Percentiles rank a stretch among this genome's conserved stretches.
Conservation (phyloP, 192 early-diverging fungal genomes). For the Backusella mclennaniae region DNA sequence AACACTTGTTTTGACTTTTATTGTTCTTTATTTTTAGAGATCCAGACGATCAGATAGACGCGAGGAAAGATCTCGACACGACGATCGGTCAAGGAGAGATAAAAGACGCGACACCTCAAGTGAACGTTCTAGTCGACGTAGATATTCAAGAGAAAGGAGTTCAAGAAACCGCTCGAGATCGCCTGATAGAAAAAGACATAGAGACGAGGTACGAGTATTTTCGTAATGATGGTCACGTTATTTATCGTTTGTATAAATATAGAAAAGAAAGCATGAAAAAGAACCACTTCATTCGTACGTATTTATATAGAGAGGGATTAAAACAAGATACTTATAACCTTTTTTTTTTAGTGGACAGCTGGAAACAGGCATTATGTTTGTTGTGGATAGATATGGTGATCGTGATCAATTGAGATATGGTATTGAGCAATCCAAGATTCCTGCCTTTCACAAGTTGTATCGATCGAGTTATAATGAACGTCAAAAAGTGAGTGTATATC, state of each 20-base stretch:
- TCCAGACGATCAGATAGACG: neutral
- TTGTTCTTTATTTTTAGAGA: neutral
- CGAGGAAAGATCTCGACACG: neutral
- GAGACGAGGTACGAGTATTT: neutral
- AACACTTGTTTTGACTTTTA: neutral
- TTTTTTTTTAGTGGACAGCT: neutral
- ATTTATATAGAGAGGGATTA: neutral
- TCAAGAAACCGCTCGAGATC: neutral
- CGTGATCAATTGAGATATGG: constrained; percentile 15
- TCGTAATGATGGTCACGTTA: too few relatives aligned
- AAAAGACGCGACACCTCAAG: neutral
- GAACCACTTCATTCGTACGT: neutral
- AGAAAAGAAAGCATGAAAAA: neutral
- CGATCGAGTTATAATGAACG: neutral
- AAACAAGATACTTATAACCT: neutral
- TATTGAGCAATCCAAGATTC: constrained; percentile 8
- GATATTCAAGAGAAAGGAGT: neutral
- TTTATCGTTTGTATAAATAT: neutral
- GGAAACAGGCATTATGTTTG: constrained; percentile 3
- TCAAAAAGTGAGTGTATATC: neutral
- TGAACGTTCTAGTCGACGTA: neutral
- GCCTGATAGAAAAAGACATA: neutral
- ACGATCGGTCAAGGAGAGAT: neutral
- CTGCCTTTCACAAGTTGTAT: neutral
- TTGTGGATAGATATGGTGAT: neutral